Percentiles rank a stretch among this genome's conserved stretches.
These are phyloP conservation scores for Poa annua DNA, from an alignment of 176 grass and related monocot species.

Conservation along the genomic window DNA sequence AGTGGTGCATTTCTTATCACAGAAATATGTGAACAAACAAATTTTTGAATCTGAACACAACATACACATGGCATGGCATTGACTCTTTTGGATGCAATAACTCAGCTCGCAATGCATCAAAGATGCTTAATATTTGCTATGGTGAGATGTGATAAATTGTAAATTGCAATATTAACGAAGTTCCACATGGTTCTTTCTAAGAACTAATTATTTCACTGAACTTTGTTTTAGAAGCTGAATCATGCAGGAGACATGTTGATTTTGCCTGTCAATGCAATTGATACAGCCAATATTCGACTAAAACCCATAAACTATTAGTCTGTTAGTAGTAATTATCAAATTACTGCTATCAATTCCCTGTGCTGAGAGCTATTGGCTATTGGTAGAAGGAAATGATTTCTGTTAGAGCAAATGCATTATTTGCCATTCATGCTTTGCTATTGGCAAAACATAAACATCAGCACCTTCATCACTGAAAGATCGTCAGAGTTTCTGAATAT, in stretches of 20 bases:
- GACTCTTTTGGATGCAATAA: neutral
- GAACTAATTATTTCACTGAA: neutral
- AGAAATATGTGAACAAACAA: slow-evolving; percentile 16
- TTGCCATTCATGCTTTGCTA: slow-evolving; percentile 3
- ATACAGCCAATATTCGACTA: neutral
- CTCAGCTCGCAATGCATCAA: slow-evolving; percentile 3
- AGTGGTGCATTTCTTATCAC: slow-evolving; percentile 31
- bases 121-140: neutral
- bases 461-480: slow-evolving; percentile 2
- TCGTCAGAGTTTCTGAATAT: neutral
- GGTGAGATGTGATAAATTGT: neutral
- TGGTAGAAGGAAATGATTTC: slow-evolving; percentile 9
- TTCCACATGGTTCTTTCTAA: neutral
- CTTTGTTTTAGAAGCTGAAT: slow-evolving; percentile 19
- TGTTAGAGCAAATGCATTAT: neutral
- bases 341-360: neutral
- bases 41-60: neutral
- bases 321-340: slow-evolving; percentile 28
- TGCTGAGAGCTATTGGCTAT: neutral
- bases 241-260: neutral
- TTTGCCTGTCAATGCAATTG: slow-evolving; percentile 11
- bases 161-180: neutral
- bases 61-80: neutral
- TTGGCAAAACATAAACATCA: slow-evolving; percentile 20
- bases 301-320: slow-evolving; percentile 9